Base-by-base conservation (phyloP, 768 basidiomycete species). In the Dendrothele bispora region DNA sequence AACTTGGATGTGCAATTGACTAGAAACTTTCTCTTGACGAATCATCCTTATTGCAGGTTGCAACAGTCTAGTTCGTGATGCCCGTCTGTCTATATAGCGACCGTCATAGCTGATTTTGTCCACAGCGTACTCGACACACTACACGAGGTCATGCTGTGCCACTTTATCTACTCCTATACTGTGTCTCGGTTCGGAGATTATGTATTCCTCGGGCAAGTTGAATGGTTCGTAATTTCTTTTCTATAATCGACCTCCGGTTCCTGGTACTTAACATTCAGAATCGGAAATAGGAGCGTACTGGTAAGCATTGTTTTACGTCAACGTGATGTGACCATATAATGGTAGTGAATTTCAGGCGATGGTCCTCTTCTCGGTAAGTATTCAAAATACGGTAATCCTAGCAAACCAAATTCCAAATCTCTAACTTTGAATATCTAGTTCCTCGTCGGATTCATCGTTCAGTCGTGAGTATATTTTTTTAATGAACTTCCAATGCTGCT, bases 81-180 rank as follows among this genome's bases (percentile, higher is more conserved):
- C 24, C 11, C 27, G 20, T 20, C 10, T 17, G 15, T 41, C 39
- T 6, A 10, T 25, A n/a, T 25, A 14, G 10, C 17, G 22, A n/a
- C 17, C 22, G 32, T n/a, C 4, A 17, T 15, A 17, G 12, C 35
- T 6, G 10, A 14, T 34, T 18, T n/a, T 11, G 7, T 7, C 4
- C 24, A 30, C 20, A 47, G 46, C 22, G 20, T 39, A 1, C 29
- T 47, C 10, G 46, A 47, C n/a, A 47, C 46, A 5, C 17, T 24
- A n/a, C 46, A 47, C n/a, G 37, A 47, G 30, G 17, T 39, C 6
- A 47, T 47, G 46, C 37, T 47, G 27, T 39, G 17, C n/a, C 46
- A 47, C 24, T 28, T 29, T 12, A 24, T 47, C 10, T 47, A 47
- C 38, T 20, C 37, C 18, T 47, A 47, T n/a, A 12, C 39, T 7